Base-by-base conservation (phyloP, 352 stramenopile species). In the Pythium pyrilobum region DNA sequence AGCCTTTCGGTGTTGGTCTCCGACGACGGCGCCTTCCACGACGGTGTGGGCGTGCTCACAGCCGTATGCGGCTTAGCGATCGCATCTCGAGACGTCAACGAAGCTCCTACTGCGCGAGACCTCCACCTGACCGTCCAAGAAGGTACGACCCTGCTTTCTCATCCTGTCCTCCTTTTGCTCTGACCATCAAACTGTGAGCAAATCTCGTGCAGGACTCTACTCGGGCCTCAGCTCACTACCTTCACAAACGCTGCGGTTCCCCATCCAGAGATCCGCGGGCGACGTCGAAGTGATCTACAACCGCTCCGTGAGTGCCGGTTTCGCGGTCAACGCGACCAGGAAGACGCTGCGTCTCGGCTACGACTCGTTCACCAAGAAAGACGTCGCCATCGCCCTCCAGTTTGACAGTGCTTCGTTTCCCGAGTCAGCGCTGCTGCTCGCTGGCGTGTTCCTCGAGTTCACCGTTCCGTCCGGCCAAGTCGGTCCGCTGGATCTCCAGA, bases 401-500 rank as follows among this genome's bases (percentile, higher is more conserved):
- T 71, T 71, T 32, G 39, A 44, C 6, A 29, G 21, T n/a, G 23
- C 67, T 3, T 9, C 8, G 7, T 65, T 84, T 37, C 68, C 71
- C 2, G 62, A 75, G 2, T 40, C 49, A 15, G 13, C 58, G 1
- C 48, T 75, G 24, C 41, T 67, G 29, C 12, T 83, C 7, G 62
- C 44, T 13, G 34, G 53, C 18, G 66, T 37, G 1, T 66, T 52
- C 13, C 44, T 86, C 11, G 55, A 64, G 10, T 72, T 86, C 31
- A 56, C 52, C 12, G 61, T 80, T 23, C 67, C 75, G 7, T 71
- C 71, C 3, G 65, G 64, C 23, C 62, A 65, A 46, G 56, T 79
- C 24, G 74, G 74, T 9, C 74, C 74, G 0, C 77, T 82, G 41
- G 36, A 33, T 4, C 41, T 85, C 0, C 47, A 75, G 52, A 64